These are phyloP conservation scores for Artomyces pyxidatus DNA, from an alignment of 768 basidiomycete genomes.

Conservation along the genomic window DNA sequence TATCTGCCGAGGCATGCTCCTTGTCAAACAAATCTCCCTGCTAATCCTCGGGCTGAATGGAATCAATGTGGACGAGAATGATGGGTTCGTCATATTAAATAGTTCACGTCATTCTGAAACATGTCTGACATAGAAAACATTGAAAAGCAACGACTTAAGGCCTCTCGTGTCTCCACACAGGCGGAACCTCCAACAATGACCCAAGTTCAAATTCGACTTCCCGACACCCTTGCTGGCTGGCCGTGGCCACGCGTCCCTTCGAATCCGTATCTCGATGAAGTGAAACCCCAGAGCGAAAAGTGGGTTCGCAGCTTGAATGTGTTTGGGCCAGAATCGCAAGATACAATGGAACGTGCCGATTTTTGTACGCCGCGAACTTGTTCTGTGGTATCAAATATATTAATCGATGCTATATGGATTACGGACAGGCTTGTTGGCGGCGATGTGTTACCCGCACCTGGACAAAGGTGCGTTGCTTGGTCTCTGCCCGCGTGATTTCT, in stretches of 20 bases:
- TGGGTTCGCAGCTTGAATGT: slow-evolving; percentile 11
- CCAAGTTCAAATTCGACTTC: too few species aligned
- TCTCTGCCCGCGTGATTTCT: too few species aligned
- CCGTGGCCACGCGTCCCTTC: slow-evolving; percentile 13
- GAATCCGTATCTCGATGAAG: slow-evolving; percentile 10
- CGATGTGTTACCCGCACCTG: slow-evolving; percentile 10
- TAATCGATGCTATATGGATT: neutral
- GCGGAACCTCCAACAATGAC: too few species aligned
- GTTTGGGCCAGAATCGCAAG: slow-evolving; percentile 5
- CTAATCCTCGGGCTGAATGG: too few species aligned
- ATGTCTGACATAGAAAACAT: too few species aligned
- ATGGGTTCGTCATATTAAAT: too few species aligned
- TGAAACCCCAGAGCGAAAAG: neutral
- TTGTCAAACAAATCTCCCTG: too few species aligned
- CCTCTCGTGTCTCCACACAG: too few species aligned
- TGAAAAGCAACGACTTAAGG: too few species aligned
- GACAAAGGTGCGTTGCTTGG: neutral
- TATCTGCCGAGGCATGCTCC: too few species aligned
- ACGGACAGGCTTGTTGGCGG: slow-evolving; percentile 12
- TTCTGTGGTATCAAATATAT: neutral
- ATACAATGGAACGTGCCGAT: slow-evolving; percentile 8
- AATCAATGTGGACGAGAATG: too few species aligned
- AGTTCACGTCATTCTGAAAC: too few species aligned
- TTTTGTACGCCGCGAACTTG: slow-evolving; percentile 15
- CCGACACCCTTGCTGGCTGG: slow-evolving; percentile 7